Evolutionary conservation across 2,329 filamentous ascomycete genomes (phyloP).

Genomic region (Penicillium sp.): DNA sequence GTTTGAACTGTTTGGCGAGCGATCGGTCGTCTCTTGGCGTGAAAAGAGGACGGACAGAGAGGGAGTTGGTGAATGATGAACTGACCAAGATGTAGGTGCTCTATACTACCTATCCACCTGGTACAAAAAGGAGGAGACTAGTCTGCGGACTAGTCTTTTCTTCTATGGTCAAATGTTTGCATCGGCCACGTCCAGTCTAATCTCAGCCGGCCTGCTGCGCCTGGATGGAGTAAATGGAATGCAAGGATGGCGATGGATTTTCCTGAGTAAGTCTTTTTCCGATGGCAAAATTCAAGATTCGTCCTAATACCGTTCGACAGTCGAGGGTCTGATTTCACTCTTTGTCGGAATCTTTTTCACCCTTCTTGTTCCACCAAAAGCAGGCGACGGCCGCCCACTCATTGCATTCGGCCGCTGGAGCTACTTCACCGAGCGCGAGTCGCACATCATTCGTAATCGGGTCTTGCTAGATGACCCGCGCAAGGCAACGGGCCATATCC

Average conservation of each 20-base stretch:
- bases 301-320: too few relatives aligned
- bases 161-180: slow-evolving; percentile 62
- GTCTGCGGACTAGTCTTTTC: slow-evolving; percentile 59
- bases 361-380: slow-evolving; percentile 45
- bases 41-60: too few relatives aligned
- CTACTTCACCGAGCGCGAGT: slow-evolving; percentile 50
- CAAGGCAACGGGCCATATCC: slow-evolving; percentile 41
- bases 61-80: background rate
- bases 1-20: slow-evolving; percentile 3
- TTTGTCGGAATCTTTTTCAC: slow-evolving; percentile 45
- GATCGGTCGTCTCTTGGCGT: too few relatives aligned
- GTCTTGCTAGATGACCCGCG: slow-evolving; percentile 51
- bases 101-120: slow-evolving; percentile 55
- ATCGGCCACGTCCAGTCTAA: slow-evolving; percentile 45
- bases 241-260: slow-evolving; percentile 63
- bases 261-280: slow-evolving; percentile 39
- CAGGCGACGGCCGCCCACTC: slow-evolving; percentile 41
- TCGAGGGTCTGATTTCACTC: slow-evolving; percentile 60
- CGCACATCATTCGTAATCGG: slow-evolving; percentile 46
- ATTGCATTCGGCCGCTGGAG: slow-evolving; percentile 44
- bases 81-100: too few relatives aligned
- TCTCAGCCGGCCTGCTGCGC: slow-evolving; percentile 50
- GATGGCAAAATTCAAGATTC: too few relatives aligned
- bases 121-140: slow-evolving; percentile 59
- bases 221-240: slow-evolving; percentile 54